Evolutionary conservation across 2,329 filamentous ascomycete species (phyloP), one percentile per base, ranked within the genome.

Genomic region (Phialophora macrospora): DNA sequence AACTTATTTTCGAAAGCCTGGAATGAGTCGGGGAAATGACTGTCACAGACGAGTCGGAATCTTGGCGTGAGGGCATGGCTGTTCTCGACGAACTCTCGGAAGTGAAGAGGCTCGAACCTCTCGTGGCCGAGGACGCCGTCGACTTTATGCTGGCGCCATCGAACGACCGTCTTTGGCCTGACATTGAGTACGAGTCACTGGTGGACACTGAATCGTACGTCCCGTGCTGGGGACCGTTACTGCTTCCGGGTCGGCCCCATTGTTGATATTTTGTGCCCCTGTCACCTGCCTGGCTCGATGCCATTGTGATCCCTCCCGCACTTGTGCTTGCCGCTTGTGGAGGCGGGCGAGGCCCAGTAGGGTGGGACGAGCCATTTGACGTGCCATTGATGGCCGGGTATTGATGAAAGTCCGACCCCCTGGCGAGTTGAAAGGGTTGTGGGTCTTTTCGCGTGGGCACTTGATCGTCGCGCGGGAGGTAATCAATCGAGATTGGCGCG

Each of bases 321-420:
- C 14, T 20, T 14, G 51, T 24, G 17, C 30, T 63, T 12, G 60
- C 41, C 22, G 81, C 77, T 73, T 82, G 82, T 68, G 82, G 85
- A 68, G 85, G 86, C 44, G 86, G 87, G 68, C 88, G 83, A 64
- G 87, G 84, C 11, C 86, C 87, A 8, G 85, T 85, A 51, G 85
- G 81, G 73, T 89, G 86, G 46, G 85, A 81, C 64, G 81, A 81
- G 71, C 80, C 82, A 65, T 81, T 80, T 62, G 80, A 75, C 57
- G 84, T 78, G 32, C 86, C 81, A 71, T 90, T 88, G 76, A 90
- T 87, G 60, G 85, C 85, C 49, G 93, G 92, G 77, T 97, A 97
- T 75, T 97, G 94, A 80, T 97, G 92, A 75, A 88, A 97, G 78
- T 97, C 93, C 56, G 87, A 87, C 70, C 83, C 84, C 79, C 92